Evolutionary conservation across 1,284 basidiomycete genomes (phyloP), one percentile per base, ranked within the genome.

Genomic region (Trametes pubescens): DNA sequence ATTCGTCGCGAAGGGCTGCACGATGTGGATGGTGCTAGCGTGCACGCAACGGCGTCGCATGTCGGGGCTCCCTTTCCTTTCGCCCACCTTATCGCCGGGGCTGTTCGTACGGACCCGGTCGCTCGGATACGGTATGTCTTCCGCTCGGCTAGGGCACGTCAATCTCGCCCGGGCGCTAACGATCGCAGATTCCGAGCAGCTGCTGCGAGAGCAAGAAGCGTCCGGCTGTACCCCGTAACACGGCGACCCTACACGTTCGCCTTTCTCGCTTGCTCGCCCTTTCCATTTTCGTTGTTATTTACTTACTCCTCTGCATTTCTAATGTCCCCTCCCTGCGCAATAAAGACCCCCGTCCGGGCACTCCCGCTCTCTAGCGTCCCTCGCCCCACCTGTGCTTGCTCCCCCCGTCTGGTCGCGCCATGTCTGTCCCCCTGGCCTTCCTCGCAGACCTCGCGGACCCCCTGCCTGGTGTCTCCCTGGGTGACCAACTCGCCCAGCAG

Each of bases 351-450:
- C n/a, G 10, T n/a, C 11, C 16, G n/a, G 35, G 26, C 57, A 32
- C 26, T 13, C 26, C 40, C 21, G 18, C 24, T 57, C 58, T 22
- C 54, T 55, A 49, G 65, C 40, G 46, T 51, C 59, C 51, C 57
- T 56, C 59, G 43, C 51, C 32, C 22, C 32, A 16, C 49, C 61
- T 44, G 24, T 55, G 46, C 38, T 51, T 54, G 60, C 48, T 44
- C 49, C 48, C 52, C 44, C 48, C 32, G 22, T 51, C 18, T 52
- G 48, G 57, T 53, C 29, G 54, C 55, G 49, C 57, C 52, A 69
- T 66, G 67, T 63, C 67, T 40, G 51, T 65, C 38, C 67, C 67
- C 44, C 59, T 69, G 55, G 65, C 67, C 40, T 69, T 69, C 52
- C 65, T 69, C 56, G 22, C 51, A 43, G 57, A 59, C 62, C 65